These are phyloP conservation scores for Vaccinium darrowii DNA, from an alignment of 148 eudicot genomes.

Conservation along the genomic window DNA sequence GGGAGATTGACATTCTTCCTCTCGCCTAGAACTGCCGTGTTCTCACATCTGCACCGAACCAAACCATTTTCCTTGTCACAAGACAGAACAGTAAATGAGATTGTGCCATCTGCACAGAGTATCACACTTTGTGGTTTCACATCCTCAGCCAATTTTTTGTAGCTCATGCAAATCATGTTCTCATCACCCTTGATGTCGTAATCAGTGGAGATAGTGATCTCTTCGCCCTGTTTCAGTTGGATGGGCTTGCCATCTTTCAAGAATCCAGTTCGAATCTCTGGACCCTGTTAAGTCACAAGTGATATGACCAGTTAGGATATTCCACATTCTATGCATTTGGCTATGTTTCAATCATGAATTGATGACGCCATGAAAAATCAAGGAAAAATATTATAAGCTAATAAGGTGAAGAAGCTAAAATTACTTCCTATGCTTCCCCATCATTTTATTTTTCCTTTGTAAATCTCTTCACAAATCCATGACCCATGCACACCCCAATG, in stretches of 20 bases:
- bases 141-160: slow-evolving; percentile 48
- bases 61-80: slow-evolving; percentile 41
- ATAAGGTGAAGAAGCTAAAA: not conserved
- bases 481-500: not conserved
- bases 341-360: not conserved
- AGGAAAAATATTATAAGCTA: not conserved
- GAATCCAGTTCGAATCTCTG: slow-evolving; percentile 57
- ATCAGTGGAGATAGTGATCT: slow-evolving; percentile 53
- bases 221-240: slow-evolving; percentile 50
- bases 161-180: slow-evolving; percentile 57
- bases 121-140: slow-evolving; percentile 47
- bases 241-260: slow-evolving; percentile 47
- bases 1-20: slow-evolving; percentile 58
- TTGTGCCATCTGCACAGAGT: slow-evolving; percentile 54
- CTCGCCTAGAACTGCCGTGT: slow-evolving; percentile 52
- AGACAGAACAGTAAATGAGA: slow-evolving; percentile 42
- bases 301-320: not conserved
- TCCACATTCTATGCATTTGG: not conserved
- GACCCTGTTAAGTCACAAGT: slow-evolving; percentile 36
- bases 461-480: not conserved
- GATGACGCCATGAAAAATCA: not conserved
- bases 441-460: not conserved
- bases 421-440: not conserved
- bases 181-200: slow-evolving; percentile 48
- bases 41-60: slow-evolving; percentile 53